Evolutionary conservation across 139 green algal genomes (phyloP).

Genomic region (Nannochloris sp.): DNA sequence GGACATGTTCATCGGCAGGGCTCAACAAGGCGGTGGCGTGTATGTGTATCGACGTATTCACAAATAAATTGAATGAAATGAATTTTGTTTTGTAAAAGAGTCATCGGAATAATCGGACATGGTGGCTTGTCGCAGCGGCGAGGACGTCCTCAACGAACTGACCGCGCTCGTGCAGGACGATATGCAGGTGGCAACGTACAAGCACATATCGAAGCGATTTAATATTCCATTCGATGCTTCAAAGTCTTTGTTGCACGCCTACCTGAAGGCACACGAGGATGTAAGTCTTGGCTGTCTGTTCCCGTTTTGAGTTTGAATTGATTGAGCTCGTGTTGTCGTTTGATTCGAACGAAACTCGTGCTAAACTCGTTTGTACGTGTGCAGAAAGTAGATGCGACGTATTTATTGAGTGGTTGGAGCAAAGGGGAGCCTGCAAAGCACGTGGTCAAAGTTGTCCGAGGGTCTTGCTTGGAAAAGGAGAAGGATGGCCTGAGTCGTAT

Average conservation of each 20-base stretch:
- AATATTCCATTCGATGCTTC: conserved; percentile 28
- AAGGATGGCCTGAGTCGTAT: conserved; percentile 19
- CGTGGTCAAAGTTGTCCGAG: conserved; percentile 16
- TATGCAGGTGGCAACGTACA: conserved; percentile 37
- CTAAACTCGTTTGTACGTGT: neutral
- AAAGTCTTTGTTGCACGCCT: conserved; percentile 36
- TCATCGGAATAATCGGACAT: too few relatives aligned
- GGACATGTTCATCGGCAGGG: conserved; percentile 38
- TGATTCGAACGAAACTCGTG: neutral
- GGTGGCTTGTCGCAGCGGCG: too few relatives aligned
- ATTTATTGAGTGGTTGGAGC: conserved; percentile 40
- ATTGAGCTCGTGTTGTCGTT: neutral
- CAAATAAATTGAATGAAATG: neutral
- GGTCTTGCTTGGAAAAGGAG: conserved; percentile 23
- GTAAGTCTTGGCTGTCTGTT: neutral
- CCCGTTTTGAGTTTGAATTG: neutral
- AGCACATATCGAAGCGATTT: conserved; percentile 36
- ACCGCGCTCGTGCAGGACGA: neutral
- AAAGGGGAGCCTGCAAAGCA: conserved; percentile 11
- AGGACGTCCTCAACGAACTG: neutral
- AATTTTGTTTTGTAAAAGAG: too few relatives aligned
- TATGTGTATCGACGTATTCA: conserved; percentile 29
- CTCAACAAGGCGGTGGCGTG: conserved; percentile 23
- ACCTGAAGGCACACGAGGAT: conserved; percentile 21
- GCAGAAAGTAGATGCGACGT: conserved; percentile 38